These are phyloP conservation scores for Xanthoceras sorbifolium DNA, from an alignment of 345 rosid species.

Conservation along the genomic window DNA sequence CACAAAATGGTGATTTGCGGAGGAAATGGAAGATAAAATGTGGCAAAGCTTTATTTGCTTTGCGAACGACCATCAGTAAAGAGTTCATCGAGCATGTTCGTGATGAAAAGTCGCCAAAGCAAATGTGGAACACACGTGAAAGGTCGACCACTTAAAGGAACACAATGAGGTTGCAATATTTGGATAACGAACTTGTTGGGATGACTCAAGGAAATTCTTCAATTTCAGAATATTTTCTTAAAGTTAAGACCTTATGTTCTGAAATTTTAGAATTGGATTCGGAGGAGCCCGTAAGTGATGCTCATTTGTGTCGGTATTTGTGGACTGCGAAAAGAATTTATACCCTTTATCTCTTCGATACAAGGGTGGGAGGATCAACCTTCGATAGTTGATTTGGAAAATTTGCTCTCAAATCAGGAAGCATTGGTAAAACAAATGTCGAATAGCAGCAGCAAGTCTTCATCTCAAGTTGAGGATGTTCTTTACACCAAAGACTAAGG, in stretches of 20 bases:
- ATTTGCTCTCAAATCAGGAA: slow-evolving; percentile 7
- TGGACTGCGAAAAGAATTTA: slow-evolving; percentile 10
- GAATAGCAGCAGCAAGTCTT: background rate
- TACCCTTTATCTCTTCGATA: slow-evolving; percentile 2
- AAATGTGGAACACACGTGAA: slow-evolving; percentile 17
- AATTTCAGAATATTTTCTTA: too few species aligned
- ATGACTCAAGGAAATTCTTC: slow-evolving; percentile 5
- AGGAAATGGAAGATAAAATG: too few species aligned
- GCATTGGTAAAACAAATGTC: slow-evolving; percentile 14
- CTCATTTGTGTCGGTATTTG: slow-evolving; percentile 13
- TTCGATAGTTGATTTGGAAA: slow-evolving; percentile 12
- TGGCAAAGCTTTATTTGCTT: background rate
- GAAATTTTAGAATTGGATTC: slow-evolving; percentile 19
- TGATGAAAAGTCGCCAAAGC: background rate
- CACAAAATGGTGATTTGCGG: too few species aligned
- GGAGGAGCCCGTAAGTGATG: slow-evolving; percentile 4
- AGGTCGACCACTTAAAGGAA: slow-evolving; percentile 7
- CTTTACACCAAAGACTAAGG: background rate
- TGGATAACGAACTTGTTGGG: slow-evolving; percentile 15
- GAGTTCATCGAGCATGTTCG: slow-evolving; percentile 26
- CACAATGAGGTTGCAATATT: background rate
- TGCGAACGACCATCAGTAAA: slow-evolving; percentile 3
- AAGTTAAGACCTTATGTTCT: slow-evolving; percentile 19
- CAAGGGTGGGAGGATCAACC: slow-evolving; percentile 20
- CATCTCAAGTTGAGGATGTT: background rate